Conservation (phyloP, 768 basidiomycete species). For the Tylopilus intermedius region DNA sequence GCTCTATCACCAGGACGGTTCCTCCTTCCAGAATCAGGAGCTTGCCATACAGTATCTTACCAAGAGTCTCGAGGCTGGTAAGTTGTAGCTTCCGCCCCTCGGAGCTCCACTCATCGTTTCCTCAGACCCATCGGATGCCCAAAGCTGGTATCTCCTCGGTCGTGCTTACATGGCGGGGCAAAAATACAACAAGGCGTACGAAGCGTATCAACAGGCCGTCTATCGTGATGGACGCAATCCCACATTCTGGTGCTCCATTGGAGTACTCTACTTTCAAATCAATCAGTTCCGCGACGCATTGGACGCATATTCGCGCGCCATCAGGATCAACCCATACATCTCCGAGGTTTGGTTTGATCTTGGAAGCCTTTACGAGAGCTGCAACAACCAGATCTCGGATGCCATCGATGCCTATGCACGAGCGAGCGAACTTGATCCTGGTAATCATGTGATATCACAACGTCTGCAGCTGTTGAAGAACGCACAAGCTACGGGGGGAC, state of each 20-base stretch:
- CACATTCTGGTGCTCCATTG: conserved; percentile 99
- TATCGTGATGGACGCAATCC: conserved; percentile 99
- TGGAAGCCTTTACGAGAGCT: conserved; percentile 93
- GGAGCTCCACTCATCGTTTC: neutral
- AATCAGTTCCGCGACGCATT: conserved; percentile 99
- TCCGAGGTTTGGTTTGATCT: conserved; percentile 82
- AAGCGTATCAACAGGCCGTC: conserved; percentile 98
- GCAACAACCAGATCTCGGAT: conserved; percentile 98
- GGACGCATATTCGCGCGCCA: conserved; percentile 97
- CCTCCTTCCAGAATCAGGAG: conserved; percentile 94
- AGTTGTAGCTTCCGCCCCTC: conserved; percentile 23
- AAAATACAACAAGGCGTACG: conserved; percentile 99
- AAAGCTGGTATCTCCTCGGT: conserved; percentile 98
- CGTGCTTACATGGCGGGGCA: conserved; percentile 98
- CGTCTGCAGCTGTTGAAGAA: conserved; percentile 74
- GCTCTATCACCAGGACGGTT: conserved; percentile 94
- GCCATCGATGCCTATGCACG: conserved; percentile 98
- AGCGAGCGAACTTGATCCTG: conserved; percentile 89
- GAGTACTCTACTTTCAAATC: conserved; percentile 98
- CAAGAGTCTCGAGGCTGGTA: conserved; percentile 91
- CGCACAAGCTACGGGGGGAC: conserved; percentile 69
- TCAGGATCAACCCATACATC: conserved; percentile 98
- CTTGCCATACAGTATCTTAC: conserved; percentile 90
- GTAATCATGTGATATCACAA: conserved; percentile 76
- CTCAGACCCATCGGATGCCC: conserved; percentile 90